These are phyloP conservation scores for Saccharomycopsis sp. DNA, from an alignment of 805 yeast genomes.

Conservation along the genomic window DNA sequence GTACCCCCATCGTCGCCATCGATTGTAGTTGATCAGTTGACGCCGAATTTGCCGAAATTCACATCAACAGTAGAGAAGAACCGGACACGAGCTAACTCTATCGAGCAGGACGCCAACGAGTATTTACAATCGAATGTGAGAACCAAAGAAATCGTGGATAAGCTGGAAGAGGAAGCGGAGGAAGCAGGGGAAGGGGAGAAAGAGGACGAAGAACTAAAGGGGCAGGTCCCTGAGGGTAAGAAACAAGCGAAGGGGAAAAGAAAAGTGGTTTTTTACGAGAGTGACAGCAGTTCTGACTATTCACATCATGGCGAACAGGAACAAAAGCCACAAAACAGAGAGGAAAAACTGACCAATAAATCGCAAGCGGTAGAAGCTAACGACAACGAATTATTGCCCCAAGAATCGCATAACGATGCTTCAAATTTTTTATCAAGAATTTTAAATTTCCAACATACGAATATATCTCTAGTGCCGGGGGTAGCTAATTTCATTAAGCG, in stretches of 20 bases:
- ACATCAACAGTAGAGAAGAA: too few species aligned
- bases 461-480: neutral
- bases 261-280: neutral
- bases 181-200: neutral
- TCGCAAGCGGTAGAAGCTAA: neutral
- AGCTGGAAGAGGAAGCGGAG: neutral
- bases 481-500: neutral
- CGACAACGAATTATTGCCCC: neutral
- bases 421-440: neutral
- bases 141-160: neutral
- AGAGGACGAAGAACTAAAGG: neutral
- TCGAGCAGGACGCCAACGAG: slow-evolving; percentile 14
- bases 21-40: too few species aligned
- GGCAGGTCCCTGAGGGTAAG: neutral
- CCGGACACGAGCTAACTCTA: slow-evolving; percentile 13
- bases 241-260: neutral
- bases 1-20: too few species aligned
- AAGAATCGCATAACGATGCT: neutral
- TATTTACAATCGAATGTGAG: neutral
- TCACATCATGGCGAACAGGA: neutral
- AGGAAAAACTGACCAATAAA: neutral
- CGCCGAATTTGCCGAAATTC: too few species aligned
- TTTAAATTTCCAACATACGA: neutral
- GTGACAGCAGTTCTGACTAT: neutral
- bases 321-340: neutral